These are phyloP conservation scores for Adansonia digitata DNA, from an alignment of 345 rosid genomes.

Conservation along the genomic window DNA sequence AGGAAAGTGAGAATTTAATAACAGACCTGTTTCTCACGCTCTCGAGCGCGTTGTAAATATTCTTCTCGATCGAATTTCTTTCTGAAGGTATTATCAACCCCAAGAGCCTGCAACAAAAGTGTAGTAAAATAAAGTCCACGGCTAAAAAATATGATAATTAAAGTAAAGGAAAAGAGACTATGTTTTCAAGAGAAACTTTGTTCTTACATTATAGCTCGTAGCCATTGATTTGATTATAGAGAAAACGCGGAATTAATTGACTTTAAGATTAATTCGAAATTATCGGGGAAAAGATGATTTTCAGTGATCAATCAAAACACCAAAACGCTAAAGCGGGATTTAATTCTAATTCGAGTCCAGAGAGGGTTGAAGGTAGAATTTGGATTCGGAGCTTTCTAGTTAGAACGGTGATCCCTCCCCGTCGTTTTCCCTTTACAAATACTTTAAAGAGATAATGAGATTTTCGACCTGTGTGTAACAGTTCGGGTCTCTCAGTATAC, in stretches of 20 bases:
- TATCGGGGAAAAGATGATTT: neutral
- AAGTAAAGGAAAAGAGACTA: neutral
- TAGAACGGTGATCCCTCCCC: neutral
- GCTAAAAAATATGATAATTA: neutral
- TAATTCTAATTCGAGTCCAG: neutral
- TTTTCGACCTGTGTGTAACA: no score
- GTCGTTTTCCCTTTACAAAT: neutral
- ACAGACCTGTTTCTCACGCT: constrained; percentile 74
- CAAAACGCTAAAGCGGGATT: neutral
- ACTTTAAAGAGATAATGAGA: no score
- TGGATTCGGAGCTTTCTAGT: neutral
- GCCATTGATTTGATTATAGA: constrained; percentile 38
- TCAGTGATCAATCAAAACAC: neutral
- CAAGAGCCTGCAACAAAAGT: constrained; percentile 37
- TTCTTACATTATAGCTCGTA: constrained; percentile 39
- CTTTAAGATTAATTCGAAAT: neutral
- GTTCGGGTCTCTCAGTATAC: no score
- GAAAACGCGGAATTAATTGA: constrained; percentile 7
- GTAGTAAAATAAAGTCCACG: neutral
- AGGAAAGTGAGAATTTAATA: neutral
- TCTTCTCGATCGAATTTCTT: constrained; percentile 80
- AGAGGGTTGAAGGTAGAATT: neutral
- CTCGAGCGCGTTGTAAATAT: constrained; percentile 77
- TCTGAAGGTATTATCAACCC: constrained; percentile 84
- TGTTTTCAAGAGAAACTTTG: neutral